These are phyloP conservation scores for Flaveria sonorensis DNA, from an alignment of 129 eudicot genomes.

Conservation along the genomic window DNA sequence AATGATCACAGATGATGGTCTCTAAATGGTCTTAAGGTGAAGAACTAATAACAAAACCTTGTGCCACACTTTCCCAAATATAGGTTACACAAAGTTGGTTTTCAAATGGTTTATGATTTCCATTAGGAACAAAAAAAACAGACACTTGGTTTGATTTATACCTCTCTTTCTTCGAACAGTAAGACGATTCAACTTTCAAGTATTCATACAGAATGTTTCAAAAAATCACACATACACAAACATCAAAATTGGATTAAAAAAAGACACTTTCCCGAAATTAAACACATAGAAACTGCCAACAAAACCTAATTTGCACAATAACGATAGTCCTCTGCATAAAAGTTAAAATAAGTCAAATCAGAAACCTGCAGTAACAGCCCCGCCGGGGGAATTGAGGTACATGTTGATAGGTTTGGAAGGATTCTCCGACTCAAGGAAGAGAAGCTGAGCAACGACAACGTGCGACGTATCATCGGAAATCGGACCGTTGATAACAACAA, in stretches of 20 bases:
- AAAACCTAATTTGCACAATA: slow-evolving; percentile 19
- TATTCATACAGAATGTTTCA: not conserved
- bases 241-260: not conserved
- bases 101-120: no score
- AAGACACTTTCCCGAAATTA: not conserved
- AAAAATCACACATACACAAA: not conserved
- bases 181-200: not conserved
- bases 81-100: no score
- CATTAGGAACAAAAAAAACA: not conserved
- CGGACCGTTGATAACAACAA: slow-evolving; percentile 88
- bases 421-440: slow-evolving; percentile 84
- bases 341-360: not conserved
- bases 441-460: slow-evolving; percentile 92
- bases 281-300: not conserved
- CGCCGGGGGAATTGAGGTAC: slow-evolving; percentile 93
- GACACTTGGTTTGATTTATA: not conserved
- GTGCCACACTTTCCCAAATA: no score
- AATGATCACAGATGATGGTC: not conserved
- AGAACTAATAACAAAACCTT: no score
- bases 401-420: slow-evolving; percentile 85
- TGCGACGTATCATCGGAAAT: slow-evolving; percentile 79
- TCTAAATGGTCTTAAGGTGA: not conserved
- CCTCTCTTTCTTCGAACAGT: not conserved
- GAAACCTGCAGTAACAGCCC: slow-evolving; percentile 84
- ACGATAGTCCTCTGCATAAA: not conserved